phyloP scores from a whole-genome alignment of 768 basidiomycete species.

The Fomitopsis serialis region DNA sequence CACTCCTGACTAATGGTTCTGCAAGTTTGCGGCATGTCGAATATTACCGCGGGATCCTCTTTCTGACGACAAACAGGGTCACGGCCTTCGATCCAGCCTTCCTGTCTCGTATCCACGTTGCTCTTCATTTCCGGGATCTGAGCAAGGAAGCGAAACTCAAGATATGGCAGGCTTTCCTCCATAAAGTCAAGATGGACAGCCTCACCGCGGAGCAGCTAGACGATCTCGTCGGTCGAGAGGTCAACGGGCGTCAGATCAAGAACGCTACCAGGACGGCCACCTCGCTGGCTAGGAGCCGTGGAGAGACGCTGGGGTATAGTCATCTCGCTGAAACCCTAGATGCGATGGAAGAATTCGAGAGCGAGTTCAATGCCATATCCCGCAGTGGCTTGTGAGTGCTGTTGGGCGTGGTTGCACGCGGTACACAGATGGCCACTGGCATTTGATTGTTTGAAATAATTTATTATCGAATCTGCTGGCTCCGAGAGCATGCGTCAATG shows the following conservation, averaged over 20 bases:
- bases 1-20: not conserved
- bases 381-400: too few species aligned
- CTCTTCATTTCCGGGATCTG: slow-evolving; percentile 29
- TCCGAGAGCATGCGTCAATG: too few species aligned
- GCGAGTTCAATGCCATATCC: too few species aligned
- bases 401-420: too few species aligned
- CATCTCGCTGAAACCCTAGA: slow-evolving; percentile 49
- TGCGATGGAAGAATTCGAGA: slow-evolving; percentile 47
- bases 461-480: too few species aligned
- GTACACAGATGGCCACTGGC: too few species aligned
- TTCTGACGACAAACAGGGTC: slow-evolving; percentile 35
- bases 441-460: too few species aligned
- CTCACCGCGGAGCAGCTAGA: not conserved
- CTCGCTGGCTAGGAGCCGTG: slow-evolving; percentile 41
- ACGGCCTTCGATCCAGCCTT: slow-evolving; percentile 65
- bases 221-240: not conserved
- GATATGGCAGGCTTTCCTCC: not conserved
- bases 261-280: slow-evolving; percentile 60
- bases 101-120: slow-evolving; percentile 62
- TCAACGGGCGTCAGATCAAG: slow-evolving; percentile 37
- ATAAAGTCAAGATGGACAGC: not conserved
- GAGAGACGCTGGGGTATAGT: slow-evolving; percentile 35
- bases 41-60: slow-evolving; percentile 33
- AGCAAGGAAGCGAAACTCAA: slow-evolving; percentile 32
- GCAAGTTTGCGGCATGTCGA: slow-evolving; percentile 24